Percentiles rank a stretch among this genome's conserved stretches.
Conservation (phyloP, 192 early-diverging fungal species). For the Pilobolus umbonatus region DNA sequence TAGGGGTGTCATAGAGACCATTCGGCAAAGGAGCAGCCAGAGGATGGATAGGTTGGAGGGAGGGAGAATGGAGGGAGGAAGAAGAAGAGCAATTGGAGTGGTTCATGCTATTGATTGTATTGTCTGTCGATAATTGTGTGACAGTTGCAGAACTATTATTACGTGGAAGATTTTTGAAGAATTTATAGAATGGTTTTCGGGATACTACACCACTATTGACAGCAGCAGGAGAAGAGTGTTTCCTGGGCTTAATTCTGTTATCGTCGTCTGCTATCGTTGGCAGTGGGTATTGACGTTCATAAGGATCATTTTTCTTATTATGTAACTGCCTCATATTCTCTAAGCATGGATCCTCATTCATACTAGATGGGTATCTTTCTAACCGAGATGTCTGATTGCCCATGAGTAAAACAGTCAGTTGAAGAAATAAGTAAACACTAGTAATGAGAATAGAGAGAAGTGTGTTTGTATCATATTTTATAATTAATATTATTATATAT, state of each 20-base stretch:
- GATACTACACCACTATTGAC: neutral
- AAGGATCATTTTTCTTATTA: slow-evolving; percentile 10
- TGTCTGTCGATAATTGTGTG: neutral
- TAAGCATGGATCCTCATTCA: slow-evolving; percentile 16
- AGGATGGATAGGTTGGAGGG: slow-evolving; percentile 4
- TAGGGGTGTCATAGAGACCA: neutral
- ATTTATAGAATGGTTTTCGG: neutral
- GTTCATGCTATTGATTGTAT: neutral
- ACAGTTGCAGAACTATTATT: neutral
- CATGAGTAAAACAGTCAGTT: slow-evolving; percentile 9
- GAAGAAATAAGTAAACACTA: too few relatives aligned
- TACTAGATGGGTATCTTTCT: slow-evolving; percentile 5
- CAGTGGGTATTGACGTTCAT: slow-evolving; percentile 23
- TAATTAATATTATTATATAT: too few relatives aligned
- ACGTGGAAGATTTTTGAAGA: slow-evolving; percentile 7
- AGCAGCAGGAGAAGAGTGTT: slow-evolving; percentile 23
- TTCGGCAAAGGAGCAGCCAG: neutral
- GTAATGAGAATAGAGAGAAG: too few relatives aligned
- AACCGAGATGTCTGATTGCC: slow-evolving; percentile 24
- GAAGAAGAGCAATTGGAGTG: neutral
- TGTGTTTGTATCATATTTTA: too few relatives aligned
- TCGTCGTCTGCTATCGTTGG: slow-evolving; percentile 6
- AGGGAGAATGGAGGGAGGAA: neutral
- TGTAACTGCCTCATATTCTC: slow-evolving; percentile 14
- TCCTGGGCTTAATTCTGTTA: slow-evolving; percentile 17